Evolutionary conservation across 179 eudicot species (phyloP).

Genomic region (Heliamphora pulchella): DNA sequence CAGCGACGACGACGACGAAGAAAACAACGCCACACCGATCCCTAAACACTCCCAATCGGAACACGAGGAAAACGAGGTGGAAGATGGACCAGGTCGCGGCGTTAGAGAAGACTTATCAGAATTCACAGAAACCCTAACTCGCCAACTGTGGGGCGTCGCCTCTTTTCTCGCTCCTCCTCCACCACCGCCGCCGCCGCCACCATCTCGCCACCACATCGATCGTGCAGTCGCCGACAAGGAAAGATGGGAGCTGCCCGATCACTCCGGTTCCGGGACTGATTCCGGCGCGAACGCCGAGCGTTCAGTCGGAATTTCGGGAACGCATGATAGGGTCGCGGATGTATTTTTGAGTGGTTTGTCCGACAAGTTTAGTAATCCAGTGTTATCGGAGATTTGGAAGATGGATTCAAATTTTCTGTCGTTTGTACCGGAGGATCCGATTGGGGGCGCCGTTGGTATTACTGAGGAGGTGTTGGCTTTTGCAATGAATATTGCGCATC

Average conservation of each 20-base stretch:
- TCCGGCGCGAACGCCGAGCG: constrained; percentile 17
- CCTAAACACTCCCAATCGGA: constrained; percentile 7
- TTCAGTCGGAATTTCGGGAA: constrained; percentile 24
- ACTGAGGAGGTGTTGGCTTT: constrained; percentile 81
- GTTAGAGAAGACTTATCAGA: constrained; percentile 82
- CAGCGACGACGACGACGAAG: constrained; percentile 9
- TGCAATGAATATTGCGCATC: constrained; percentile 69
- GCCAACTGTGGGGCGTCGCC: constrained; percentile 84
- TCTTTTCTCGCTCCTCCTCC: constrained; percentile 81
- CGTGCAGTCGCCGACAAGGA: constrained; percentile 5
- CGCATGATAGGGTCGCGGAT: constrained; percentile 29
- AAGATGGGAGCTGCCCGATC: constrained; percentile 16
- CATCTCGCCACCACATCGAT: constrained; percentile 16
- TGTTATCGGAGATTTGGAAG: constrained; percentile 32
- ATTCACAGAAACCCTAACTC: constrained; percentile 55
- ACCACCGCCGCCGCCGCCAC: constrained; percentile 15
- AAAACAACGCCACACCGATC: background rate
- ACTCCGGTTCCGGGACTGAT: background rate
- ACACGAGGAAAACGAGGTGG: background rate
- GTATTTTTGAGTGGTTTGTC: constrained; percentile 30
- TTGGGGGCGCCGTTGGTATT: constrained; percentile 55
- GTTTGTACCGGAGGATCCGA: constrained; percentile 35
- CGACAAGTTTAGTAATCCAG: constrained; percentile 27
- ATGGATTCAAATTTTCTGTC: constrained; percentile 30
- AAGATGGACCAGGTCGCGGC: constrained; percentile 38